These are phyloP conservation scores for Comarum palustre DNA, from an alignment of 306 rosid species.

Conservation along the genomic window DNA sequence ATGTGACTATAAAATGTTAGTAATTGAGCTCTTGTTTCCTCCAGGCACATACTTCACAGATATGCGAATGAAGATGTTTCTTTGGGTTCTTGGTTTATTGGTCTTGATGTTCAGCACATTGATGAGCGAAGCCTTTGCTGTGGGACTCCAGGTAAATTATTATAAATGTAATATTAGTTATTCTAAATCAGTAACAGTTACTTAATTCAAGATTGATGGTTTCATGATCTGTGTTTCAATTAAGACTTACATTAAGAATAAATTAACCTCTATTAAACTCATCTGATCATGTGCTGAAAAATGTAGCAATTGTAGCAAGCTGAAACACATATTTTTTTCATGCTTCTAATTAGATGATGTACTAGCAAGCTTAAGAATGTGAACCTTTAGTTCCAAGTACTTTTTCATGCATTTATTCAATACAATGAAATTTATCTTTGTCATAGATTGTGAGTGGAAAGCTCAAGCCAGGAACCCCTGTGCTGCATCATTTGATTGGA, in stretches of 20 bases:
- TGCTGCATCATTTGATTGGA: slow-evolving; percentile 62
- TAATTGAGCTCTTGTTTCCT: slow-evolving; percentile 6
- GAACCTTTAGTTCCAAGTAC: not conserved
- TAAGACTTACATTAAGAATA: not conserved
- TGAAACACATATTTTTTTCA: not conserved
- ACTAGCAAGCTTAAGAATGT: not conserved
- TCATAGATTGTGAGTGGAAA: slow-evolving; percentile 57
- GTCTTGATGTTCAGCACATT: slow-evolving; percentile 58
- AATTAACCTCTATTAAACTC: not conserved
- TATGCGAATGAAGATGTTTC: slow-evolving; percentile 67
- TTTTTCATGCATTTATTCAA: not conserved
- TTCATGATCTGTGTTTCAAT: not conserved
- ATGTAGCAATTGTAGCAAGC: not conserved
- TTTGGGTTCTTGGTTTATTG: slow-evolving; percentile 64
- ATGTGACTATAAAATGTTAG: not conserved
- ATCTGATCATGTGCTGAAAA: not conserved
- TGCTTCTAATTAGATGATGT: not conserved
- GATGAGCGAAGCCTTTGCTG: slow-evolving; percentile 60
- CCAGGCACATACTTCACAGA: slow-evolving; percentile 51
- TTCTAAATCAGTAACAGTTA: not conserved
- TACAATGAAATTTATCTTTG: not conserved
- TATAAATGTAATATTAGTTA: not conserved
- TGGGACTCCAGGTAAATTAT: slow-evolving; percentile 47
- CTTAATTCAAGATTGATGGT: not conserved
- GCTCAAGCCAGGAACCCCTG: slow-evolving; percentile 61